Conservation (phyloP, 2,329 filamentous ascomycete species). For the Cytospora chrysosperma region DNA sequence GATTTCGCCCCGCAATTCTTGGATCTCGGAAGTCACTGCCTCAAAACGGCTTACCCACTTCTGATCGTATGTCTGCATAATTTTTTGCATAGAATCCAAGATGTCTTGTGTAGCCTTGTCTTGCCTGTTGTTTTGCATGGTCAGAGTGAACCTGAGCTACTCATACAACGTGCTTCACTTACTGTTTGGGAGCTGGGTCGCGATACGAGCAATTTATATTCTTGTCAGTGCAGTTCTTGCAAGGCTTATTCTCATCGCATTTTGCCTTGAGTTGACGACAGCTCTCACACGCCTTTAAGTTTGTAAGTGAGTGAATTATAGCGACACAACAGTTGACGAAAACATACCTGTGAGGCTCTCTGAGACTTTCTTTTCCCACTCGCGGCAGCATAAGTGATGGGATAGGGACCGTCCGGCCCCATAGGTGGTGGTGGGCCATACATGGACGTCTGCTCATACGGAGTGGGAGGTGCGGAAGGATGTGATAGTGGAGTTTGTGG, state of each 20-base stretch:
- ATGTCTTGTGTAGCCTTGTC: constrained; percentile 63
- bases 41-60: constrained; percentile 35
- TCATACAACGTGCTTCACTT: constrained; percentile 37
- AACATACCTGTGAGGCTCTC: constrained; percentile 59
- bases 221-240: constrained; percentile 87
- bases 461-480: constrained; percentile 35
- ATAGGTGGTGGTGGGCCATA: constrained; percentile 29
- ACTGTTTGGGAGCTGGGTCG: constrained; percentile 90
- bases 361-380: constrained; percentile 62
- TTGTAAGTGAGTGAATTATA: constrained; percentile 8
- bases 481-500: constrained; percentile 37
- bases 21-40: constrained; percentile 30
- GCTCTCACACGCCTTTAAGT: constrained; percentile 76
- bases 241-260: constrained; percentile 82
- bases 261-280: constrained; percentile 87
- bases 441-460: constrained; percentile 35
- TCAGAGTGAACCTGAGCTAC: not conserved
- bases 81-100: constrained; percentile 50
- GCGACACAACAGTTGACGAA: not conserved
- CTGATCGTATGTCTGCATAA: constrained; percentile 33
- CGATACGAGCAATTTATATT: constrained; percentile 81
- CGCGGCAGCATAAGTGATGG: constrained; percentile 43
- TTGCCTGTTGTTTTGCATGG: constrained; percentile 38
- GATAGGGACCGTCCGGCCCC: constrained; percentile 41
- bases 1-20: constrained; percentile 23